Percentiles rank a stretch among this genome's conserved stretches.
Evolutionary conservation across 2,329 filamentous ascomycete genomes (phyloP).

Genomic region (Cyphellophora europaea): DNA sequence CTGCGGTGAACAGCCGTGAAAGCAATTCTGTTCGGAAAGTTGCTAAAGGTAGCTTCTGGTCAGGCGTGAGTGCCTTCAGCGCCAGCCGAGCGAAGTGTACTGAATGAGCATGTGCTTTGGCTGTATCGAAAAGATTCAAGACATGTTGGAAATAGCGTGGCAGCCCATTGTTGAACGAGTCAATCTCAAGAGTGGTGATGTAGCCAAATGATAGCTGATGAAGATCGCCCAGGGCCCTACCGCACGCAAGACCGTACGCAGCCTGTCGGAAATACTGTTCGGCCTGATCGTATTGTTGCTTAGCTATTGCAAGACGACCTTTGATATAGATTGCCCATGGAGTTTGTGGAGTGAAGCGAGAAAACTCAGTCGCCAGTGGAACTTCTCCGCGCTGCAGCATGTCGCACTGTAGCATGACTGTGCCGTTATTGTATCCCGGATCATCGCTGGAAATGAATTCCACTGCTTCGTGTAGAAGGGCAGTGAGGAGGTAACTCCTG

Average conservation of each 20-base stretch:
- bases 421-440: slow-evolving; percentile 45
- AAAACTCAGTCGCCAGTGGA: slow-evolving; percentile 54
- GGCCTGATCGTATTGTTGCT: slow-evolving; percentile 65
- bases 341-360: slow-evolving; percentile 53
- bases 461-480: slow-evolving; percentile 34
- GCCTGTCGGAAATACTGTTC: slow-evolving; percentile 71
- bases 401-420: slow-evolving; percentile 61
- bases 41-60: slow-evolving; percentile 23
- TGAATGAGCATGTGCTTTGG: slow-evolving; percentile 68
- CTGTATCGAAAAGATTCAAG: slow-evolving; percentile 68
- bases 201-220: slow-evolving; percentile 48
- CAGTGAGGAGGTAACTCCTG: slow-evolving; percentile 32
- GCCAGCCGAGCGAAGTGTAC: slow-evolving; percentile 73
- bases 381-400: slow-evolving; percentile 59
- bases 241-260: slow-evolving; percentile 47
- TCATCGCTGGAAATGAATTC: slow-evolving; percentile 40
- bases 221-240: slow-evolving; percentile 34
- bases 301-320: slow-evolving; percentile 65
- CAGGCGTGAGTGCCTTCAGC: slow-evolving; percentile 49
- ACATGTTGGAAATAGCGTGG: slow-evolving; percentile 83
- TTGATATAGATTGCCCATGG: slow-evolving; percentile 68
- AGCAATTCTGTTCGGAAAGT: slow-evolving; percentile 60
- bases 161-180: slow-evolving; percentile 60
- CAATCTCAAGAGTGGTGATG: slow-evolving; percentile 65
- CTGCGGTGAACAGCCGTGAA: slow-evolving; percentile 73